phyloP scores from a whole-genome alignment of 306 rosid genomes.

The Lotus japonicus region DNA sequence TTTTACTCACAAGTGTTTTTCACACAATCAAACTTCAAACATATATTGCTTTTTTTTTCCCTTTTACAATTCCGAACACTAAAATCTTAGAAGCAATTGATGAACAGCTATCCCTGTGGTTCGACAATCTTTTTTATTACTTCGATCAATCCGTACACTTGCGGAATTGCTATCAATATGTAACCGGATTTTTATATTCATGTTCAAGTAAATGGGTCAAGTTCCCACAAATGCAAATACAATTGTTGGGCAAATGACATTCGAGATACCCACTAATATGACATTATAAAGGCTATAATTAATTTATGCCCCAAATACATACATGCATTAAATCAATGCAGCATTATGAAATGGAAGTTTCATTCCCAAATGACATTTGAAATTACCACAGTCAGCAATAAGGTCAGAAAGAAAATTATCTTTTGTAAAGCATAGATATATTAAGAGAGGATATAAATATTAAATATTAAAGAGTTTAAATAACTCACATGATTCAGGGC shows the following conservation, averaged over 20 bases:
- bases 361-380: not conserved
- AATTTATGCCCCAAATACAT: not conserved
- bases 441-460: not conserved
- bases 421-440: not conserved
- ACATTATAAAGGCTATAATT: not conserved
- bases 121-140: no score
- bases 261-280: not conserved
- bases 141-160: no score
- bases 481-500: constrained; percentile 39
- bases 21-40: no score
- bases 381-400: not conserved
- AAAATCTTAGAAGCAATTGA: no score
- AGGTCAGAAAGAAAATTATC: not conserved
- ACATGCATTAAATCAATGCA: not conserved
- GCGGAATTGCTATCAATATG: no score
- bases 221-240: not conserved
- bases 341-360: not conserved
- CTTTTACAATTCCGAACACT: no score
- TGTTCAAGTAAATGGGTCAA: not conserved
- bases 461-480: not conserved
- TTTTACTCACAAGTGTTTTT: no score
- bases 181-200: not conserved
- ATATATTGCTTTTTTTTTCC: no score
- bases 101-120: no score
- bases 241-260: not conserved